Evolutionary conservation across 192 early-diverging fungal species (phyloP).

Genomic region (Phlyctochytrium bullatum): DNA sequence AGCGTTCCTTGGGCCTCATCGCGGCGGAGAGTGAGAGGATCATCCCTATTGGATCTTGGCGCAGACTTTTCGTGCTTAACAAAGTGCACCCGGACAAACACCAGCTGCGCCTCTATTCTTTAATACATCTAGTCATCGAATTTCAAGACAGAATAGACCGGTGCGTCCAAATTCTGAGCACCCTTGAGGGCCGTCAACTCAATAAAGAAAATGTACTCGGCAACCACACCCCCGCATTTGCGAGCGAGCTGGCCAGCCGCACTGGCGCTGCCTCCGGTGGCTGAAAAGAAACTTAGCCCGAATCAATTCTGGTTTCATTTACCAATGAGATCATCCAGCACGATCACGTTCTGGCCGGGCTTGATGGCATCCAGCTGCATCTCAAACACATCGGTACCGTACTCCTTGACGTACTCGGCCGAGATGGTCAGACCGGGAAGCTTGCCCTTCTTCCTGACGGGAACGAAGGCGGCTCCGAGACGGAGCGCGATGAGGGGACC

Average conservation of each 20-base stretch:
- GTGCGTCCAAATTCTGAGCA: constrained; percentile 70
- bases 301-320: constrained; percentile 38
- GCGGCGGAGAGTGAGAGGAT: background rate
- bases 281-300: constrained; percentile 10
- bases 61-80: background rate
- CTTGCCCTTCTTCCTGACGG: constrained; percentile 96
- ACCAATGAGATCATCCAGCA: constrained; percentile 96
- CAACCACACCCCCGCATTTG: constrained; percentile 66
- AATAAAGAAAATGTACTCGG: constrained; percentile 90
- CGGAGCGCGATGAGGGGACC: constrained; percentile 85
- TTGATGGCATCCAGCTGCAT: constrained; percentile 80
- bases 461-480: constrained; percentile 87
- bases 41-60: background rate
- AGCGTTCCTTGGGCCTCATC: background rate
- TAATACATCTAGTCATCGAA: constrained; percentile 47
- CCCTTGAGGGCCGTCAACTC: constrained; percentile 87
- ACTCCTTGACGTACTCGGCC: constrained; percentile 90
- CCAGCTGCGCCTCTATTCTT: background rate
- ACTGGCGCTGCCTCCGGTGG: constrained; percentile 75
- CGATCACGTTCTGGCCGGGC: constrained; percentile 78
- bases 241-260: constrained; percentile 82
- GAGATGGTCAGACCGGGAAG: constrained; percentile 74
- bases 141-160: constrained; percentile 84
- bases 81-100: background rate
- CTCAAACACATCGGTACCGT: constrained; percentile 81